phyloP scores from a whole-genome alignment of 192 early-diverging fungal species.

The Backusella tuberculispora region DNA sequence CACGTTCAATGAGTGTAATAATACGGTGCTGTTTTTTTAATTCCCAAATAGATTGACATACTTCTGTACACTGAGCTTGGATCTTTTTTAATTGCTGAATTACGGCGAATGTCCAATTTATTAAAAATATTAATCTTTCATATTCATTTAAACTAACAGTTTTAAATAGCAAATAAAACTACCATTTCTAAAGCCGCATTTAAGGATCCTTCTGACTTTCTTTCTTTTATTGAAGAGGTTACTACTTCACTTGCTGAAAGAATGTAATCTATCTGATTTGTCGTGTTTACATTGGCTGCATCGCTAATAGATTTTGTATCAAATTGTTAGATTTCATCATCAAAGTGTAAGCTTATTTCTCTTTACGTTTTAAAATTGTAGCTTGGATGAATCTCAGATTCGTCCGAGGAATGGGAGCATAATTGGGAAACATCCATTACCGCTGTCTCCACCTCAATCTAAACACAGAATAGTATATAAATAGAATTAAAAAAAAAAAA shows the following conservation, averaged over 20 bases:
- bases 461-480: not conserved
- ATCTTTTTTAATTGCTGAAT: not conserved
- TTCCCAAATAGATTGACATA: slow-evolving; percentile 18
- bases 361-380: not conserved
- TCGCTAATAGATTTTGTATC: not conserved
- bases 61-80: slow-evolving; percentile 6
- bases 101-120: no score
- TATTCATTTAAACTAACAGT: not conserved
- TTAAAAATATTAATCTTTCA: not conserved
- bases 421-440: slow-evolving; percentile 23
- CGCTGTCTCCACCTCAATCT: not conserved
- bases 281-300: not conserved
- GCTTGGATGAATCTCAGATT: not conserved
- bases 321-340: not conserved
- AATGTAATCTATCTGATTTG: slow-evolving; percentile 3
- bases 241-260: not conserved
- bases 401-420: not conserved
- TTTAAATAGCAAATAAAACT: not conserved
- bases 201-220: not conserved
- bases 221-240: not conserved
- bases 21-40: slow-evolving; percentile 8
- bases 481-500: not conserved
- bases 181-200: not conserved
- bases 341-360: not conserved
- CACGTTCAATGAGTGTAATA: not conserved